These are phyloP conservation scores for Marasmius fiardii DNA, from an alignment of 1,284 basidiomycete species.

Conservation along the genomic window DNA sequence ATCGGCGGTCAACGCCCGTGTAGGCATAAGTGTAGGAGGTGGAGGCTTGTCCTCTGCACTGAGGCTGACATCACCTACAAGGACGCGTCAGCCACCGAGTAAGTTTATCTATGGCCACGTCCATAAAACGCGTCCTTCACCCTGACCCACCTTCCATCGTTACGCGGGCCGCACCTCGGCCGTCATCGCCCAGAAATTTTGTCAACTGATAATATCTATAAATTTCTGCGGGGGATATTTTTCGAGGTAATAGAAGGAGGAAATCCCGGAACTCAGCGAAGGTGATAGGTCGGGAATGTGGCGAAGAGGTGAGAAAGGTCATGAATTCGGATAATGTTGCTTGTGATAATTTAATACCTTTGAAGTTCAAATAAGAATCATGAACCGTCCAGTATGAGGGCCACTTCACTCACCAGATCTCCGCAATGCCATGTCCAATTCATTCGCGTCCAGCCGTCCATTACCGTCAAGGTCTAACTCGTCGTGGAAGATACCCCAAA, in stretches of 20 bases:
- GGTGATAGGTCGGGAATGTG: conserved; percentile 65
- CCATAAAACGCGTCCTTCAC: conserved; percentile 22
- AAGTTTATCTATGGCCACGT: background rate
- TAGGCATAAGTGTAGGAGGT: conserved; percentile 23
- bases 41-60: conserved; percentile 68
- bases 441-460: conserved; percentile 72
- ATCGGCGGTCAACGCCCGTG: conserved; percentile 11
- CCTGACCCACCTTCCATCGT: conserved; percentile 75
- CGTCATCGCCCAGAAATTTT: conserved; percentile 73
- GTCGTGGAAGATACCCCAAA: conserved; percentile 88
- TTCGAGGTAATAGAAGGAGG: conserved; percentile 81
- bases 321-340: conserved; percentile 77
- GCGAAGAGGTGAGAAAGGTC: conserved; percentile 67
- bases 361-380: conserved; percentile 9
- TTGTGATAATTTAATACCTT: conserved; percentile 70
- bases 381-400: background rate
- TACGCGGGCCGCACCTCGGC: conserved; percentile 72
- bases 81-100: conserved; percentile 18
- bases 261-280: conserved; percentile 91
- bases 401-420: conserved; percentile 56
- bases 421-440: conserved; percentile 66
- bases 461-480: conserved; percentile 86
- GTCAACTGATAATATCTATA: conserved; percentile 83
- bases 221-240: conserved; percentile 80
- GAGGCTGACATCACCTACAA: conserved; percentile 68